Percentiles rank a stretch among this genome's conserved stretches.
Evolutionary conservation across 805 yeast species (phyloP).

Genomic region (Starmera dryadoides): DNA sequence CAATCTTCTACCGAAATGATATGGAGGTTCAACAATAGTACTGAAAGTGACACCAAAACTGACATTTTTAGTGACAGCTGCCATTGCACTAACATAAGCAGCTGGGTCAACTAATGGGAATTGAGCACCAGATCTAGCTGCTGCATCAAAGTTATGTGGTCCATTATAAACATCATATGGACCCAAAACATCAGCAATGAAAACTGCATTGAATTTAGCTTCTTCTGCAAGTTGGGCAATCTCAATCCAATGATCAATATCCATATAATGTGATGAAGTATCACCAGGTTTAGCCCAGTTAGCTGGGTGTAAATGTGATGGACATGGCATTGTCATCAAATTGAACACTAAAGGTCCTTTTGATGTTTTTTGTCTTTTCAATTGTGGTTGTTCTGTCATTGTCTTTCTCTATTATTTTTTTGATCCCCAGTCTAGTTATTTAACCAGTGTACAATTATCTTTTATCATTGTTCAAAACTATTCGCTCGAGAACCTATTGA

Average conservation of each 20-base stretch:
- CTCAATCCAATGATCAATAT: slow-evolving; percentile 27
- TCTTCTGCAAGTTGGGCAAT: slow-evolving; percentile 25
- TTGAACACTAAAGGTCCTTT: slow-evolving; percentile 23
- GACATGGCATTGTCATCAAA: slow-evolving; percentile 27
- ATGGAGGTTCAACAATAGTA: slow-evolving; percentile 31
- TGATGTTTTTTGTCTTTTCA: not conserved
- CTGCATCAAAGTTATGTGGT: slow-evolving; percentile 23
- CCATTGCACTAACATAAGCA: slow-evolving; percentile 29
- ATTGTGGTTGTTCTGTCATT: not conserved
- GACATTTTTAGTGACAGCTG: slow-evolving; percentile 28
- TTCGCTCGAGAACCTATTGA: no score
- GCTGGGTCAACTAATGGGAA: slow-evolving; percentile 29
- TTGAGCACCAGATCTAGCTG: slow-evolving; percentile 22
- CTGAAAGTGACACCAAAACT: slow-evolving; percentile 29
- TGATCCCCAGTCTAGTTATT: no score
- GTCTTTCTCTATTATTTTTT: slow-evolving; percentile 13
- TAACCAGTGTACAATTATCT: no score
- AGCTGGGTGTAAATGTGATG: slow-evolving; percentile 19
- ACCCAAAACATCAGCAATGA: slow-evolving; percentile 30
- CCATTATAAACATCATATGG: slow-evolving; percentile 31
- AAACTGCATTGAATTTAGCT: slow-evolving; percentile 28
- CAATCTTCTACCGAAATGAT: slow-evolving; percentile 27
- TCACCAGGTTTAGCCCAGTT: slow-evolving; percentile 33
- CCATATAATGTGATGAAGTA: slow-evolving; percentile 16
- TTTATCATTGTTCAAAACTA: no score